Evolutionary conservation across 2,329 filamentous ascomycete species (phyloP).

Genomic region (Ophiocordyceps camponoti-saundersi): DNA sequence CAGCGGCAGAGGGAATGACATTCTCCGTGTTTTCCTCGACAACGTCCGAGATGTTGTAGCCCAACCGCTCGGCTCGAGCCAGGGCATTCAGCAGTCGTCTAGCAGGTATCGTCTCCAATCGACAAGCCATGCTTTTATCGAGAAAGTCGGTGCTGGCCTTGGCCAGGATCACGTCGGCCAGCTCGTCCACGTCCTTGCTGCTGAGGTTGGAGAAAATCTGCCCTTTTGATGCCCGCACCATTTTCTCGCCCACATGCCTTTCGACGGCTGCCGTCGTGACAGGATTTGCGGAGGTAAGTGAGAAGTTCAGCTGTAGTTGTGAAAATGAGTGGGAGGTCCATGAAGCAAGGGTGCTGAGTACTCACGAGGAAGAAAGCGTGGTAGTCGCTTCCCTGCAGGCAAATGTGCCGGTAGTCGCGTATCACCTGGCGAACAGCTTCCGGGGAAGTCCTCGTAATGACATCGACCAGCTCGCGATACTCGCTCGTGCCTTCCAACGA

Average conservation of each 20-base stretch:
- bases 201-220: slow-evolving; percentile 25
- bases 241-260: slow-evolving; percentile 24
- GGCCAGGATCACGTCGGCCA: slow-evolving; percentile 24
- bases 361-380: slow-evolving; percentile 35
- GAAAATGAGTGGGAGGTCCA: neutral
- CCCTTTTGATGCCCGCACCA: slow-evolving; percentile 8
- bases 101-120: slow-evolving; percentile 35
- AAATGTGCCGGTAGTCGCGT: slow-evolving; percentile 33
- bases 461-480: slow-evolving; percentile 8
- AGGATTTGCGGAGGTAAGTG: slow-evolving; percentile 25
- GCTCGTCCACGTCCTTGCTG: slow-evolving; percentile 24
- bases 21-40: slow-evolving; percentile 20
- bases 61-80: slow-evolving; percentile 37
- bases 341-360: neutral
- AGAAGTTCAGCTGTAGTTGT: slow-evolving; percentile 27
- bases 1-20: too few relatives aligned
- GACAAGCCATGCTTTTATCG: slow-evolving; percentile 31
- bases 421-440: slow-evolving; percentile 29
- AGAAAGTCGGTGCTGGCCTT: slow-evolving; percentile 32
- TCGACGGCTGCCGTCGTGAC: slow-evolving; percentile 21
- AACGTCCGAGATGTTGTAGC: slow-evolving; percentile 34
- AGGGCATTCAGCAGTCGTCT: slow-evolving; percentile 38
- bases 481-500: slow-evolving; percentile 1
- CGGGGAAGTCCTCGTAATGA: slow-evolving; percentile 22
- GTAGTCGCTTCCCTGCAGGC: slow-evolving; percentile 31